Evolutionary conservation across 805 yeast species (phyloP).

Genomic region (Candida dendrica): DNA sequence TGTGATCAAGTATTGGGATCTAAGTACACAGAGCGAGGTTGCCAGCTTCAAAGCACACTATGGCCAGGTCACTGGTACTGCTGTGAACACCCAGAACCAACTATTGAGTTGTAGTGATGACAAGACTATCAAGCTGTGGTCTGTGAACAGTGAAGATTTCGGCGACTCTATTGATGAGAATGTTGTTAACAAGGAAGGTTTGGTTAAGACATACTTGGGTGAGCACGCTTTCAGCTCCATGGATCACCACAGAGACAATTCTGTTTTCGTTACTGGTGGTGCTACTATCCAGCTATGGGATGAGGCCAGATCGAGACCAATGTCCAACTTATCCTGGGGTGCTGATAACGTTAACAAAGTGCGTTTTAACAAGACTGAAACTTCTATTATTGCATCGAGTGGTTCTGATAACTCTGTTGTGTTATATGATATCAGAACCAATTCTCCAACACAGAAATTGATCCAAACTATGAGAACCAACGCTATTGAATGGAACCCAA

Average conservation of each 20-base stretch:
- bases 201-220: conserved; percentile 74
- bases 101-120: conserved; percentile 87
- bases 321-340: conserved; percentile 86
- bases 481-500: conserved; percentile 91
- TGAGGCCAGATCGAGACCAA: conserved; percentile 65
- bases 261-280: conserved; percentile 86
- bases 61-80: conserved; percentile 81
- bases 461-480: conserved; percentile 79
- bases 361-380: conserved; percentile 83
- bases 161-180: conserved; percentile 24
- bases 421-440: conserved; percentile 83
- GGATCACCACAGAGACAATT: conserved; percentile 76
- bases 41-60: conserved; percentile 82
- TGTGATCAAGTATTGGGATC: conserved; percentile 86
- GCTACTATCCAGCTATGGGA: conserved; percentile 92
- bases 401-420: conserved; percentile 89
- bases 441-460: conserved; percentile 87
- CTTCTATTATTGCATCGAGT: conserved; percentile 80
- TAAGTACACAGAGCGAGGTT: conserved; percentile 69
- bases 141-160: conserved; percentile 53
- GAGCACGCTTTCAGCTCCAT: conserved; percentile 78
- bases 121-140: conserved; percentile 85
- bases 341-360: conserved; percentile 84
- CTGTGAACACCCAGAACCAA: conserved; percentile 47
- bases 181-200: conserved; percentile 37